Evolutionary conservation across 129 eudicot genomes (phyloP).

Genomic region (Flaveria bidentis): DNA sequence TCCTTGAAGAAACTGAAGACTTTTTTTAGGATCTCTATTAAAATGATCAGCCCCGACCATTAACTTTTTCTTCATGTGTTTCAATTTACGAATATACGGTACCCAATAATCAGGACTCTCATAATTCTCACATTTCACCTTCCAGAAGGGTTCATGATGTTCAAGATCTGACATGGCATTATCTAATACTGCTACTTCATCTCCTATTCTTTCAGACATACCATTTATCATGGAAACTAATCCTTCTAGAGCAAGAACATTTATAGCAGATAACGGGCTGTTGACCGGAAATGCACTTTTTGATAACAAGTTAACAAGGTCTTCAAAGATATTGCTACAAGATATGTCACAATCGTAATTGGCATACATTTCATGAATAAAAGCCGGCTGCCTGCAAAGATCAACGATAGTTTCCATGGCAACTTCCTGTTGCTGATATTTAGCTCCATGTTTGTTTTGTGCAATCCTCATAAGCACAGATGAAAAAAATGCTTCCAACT

Average conservation of each 20-base stretch:
- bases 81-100: conserved; percentile 56
- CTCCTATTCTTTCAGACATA: conserved; percentile 59
- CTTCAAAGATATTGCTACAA: conserved; percentile 75
- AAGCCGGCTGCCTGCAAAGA: conserved; percentile 65
- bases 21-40: conserved; percentile 70
- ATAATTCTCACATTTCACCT: conserved; percentile 47
- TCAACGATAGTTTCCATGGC: conserved; percentile 81
- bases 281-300: conserved; percentile 73
- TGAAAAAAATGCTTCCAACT: conserved; percentile 69
- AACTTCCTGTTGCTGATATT: conserved; percentile 78
- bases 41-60: conserved; percentile 73
- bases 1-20: conserved; percentile 66
- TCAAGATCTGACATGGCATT: conserved; percentile 29
- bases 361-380: conserved; percentile 65
- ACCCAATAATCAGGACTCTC: conserved; percentile 59
- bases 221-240: conserved; percentile 60
- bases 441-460: conserved; percentile 62
- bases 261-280: conserved; percentile 56
- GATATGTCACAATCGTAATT: conserved; percentile 75
- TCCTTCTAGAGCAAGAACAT: conserved; percentile 68
- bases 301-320: conserved; percentile 65
- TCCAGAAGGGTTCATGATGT: conserved; percentile 62
- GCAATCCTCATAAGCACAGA: conserved; percentile 58
- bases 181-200: conserved; percentile 43
- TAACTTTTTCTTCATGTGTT: conserved; percentile 55